Conservation (phyloP, 2,329 filamentous ascomycete genomes). For the Cladosporium sp. region DNA sequence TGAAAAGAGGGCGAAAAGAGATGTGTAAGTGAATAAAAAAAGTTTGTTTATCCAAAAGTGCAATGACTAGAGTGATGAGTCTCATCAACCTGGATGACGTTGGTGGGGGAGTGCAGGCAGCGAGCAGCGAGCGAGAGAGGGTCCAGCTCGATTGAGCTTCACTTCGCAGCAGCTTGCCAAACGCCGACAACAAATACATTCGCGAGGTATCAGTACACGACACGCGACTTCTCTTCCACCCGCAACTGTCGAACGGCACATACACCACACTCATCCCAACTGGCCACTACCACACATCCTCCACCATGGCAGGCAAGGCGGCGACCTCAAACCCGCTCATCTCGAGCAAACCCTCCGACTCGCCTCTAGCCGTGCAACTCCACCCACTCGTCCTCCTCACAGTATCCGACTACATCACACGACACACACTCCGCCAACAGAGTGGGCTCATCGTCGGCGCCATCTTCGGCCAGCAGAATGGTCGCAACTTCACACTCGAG, state of each 20-base stretch:
- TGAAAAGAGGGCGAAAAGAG: background rate
- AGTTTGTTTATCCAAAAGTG: conserved; percentile 1
- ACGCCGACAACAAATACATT: background rate
- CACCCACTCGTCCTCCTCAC: conserved; percentile 94
- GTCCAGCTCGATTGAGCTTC: background rate
- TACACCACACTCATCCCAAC: background rate
- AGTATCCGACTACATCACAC: conserved; percentile 93
- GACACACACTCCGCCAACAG: conserved; percentile 75
- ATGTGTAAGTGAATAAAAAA: background rate
- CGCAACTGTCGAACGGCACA: too few species aligned
- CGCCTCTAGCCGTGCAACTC: conserved; percentile 72
- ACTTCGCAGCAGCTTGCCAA: background rate
- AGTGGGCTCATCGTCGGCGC: conserved; percentile 76
- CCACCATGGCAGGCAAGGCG: conserved; percentile 32
- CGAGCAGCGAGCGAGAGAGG: background rate
- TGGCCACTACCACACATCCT: background rate
- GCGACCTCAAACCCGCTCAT: conserved; percentile 40
- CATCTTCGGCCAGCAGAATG: conserved; percentile 87
- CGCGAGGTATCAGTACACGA: too few species aligned
- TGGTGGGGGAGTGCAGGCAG: background rate
- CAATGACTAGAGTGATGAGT: background rate
- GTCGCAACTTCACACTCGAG: conserved; percentile 84
- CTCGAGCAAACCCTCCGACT: conserved; percentile 55
- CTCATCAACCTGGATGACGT: background rate
- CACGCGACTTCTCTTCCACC: too few species aligned